Conservation (phyloP, 2,329 filamentous ascomycete genomes). For the Penicillium paneum region DNA sequence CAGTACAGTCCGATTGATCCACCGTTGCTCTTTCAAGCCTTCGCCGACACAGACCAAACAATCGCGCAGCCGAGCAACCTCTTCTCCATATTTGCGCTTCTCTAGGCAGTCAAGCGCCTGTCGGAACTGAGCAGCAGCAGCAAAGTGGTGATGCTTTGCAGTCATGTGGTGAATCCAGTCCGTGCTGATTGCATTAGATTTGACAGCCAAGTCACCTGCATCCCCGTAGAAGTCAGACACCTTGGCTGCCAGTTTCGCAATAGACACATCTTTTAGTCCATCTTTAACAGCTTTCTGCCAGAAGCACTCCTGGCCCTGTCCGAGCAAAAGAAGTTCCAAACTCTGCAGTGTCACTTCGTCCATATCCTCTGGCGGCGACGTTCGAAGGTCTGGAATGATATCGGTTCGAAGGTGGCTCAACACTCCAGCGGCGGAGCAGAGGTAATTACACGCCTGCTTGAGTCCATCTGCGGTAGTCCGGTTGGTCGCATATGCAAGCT, state of each 20-base stretch:
- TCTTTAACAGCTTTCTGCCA: conserved; percentile 98
- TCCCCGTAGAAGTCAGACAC: conserved; percentile 87
- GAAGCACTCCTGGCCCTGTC: conserved; percentile 94
- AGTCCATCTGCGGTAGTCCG: conserved; percentile 76
- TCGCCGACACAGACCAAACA: conserved; percentile 79
- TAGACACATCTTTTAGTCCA: conserved; percentile 83
- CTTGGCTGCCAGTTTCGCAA: conserved; percentile 84
- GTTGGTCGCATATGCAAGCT: conserved; percentile 79
- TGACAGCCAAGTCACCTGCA: conserved; percentile 79
- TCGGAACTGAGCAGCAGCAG: conserved; percentile 88
- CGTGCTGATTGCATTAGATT: conserved; percentile 83
- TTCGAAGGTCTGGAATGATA: conserved; percentile 77
- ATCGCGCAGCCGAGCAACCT: conserved; percentile 81
- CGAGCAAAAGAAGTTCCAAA: conserved; percentile 77
- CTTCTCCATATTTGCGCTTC: conserved; percentile 91
- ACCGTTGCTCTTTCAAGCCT: conserved; percentile 77
- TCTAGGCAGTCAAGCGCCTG: conserved; percentile 88
- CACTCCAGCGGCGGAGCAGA: conserved; percentile 81
- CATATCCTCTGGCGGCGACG: conserved; percentile 91
- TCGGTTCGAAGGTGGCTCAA: conserved; percentile 71
- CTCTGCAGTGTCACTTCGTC: conserved; percentile 82
- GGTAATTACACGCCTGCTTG: conserved; percentile 84
- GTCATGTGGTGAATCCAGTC: conserved; percentile 98
- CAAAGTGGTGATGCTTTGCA: conserved; percentile 96
- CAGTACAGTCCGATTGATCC: conserved; percentile 76